These are phyloP conservation scores for Eucalyptus curtisii DNA, from an alignment of 345 rosid genomes.

Conservation along the genomic window DNA sequence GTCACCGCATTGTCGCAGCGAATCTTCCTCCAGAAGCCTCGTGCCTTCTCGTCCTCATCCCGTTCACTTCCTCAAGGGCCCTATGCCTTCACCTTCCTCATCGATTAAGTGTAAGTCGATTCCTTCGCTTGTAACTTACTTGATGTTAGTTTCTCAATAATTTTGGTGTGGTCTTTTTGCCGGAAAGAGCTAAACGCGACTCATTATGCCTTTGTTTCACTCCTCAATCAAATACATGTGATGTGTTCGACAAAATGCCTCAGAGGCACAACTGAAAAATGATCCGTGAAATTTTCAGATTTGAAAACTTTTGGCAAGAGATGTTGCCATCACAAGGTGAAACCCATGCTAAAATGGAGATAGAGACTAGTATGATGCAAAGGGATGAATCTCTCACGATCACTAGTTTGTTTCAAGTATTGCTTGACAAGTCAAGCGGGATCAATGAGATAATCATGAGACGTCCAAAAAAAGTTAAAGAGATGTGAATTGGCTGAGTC, in stretches of 20 bases:
- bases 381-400: neutral
- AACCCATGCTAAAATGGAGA: neutral
- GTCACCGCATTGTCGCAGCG: fast-evolving
- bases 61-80: too few species aligned
- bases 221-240: too few species aligned
- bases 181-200: fast-evolving
- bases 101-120: neutral
- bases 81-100: neutral
- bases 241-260: too few species aligned
- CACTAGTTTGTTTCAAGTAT: neutral
- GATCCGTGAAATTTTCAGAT: too few species aligned
- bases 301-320: too few species aligned
- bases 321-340: neutral
- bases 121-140: neutral
- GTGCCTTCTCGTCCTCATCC: too few species aligned
- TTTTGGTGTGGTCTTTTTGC: neutral
- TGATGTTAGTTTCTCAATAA: too few species aligned
- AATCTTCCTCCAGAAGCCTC: too few species aligned
- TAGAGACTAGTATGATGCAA: neutral
- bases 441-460: neutral
- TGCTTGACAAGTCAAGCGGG: neutral
- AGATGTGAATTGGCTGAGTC: neutral
- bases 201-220: too few species aligned
- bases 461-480: neutral
- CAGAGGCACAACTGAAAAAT: too few species aligned